These are phyloP conservation scores for Golubevia sp. DNA, from an alignment of 1,284 basidiomycete species.

Conservation along the genomic window DNA sequence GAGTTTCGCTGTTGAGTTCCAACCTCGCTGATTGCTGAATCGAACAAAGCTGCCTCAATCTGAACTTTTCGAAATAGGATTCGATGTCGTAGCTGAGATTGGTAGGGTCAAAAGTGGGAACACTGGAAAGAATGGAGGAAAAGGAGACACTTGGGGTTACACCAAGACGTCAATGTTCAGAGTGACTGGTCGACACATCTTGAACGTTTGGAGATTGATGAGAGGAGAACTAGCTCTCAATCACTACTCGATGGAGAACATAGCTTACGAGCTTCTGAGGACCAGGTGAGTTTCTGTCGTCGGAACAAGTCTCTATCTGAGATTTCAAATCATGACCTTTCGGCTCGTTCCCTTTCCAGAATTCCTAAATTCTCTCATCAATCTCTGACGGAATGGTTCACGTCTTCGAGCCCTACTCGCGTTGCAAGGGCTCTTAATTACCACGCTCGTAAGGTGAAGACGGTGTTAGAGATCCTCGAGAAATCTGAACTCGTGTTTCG, in stretches of 20 bases:
- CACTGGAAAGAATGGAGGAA: constrained; percentile 38
- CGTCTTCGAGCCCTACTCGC: constrained; percentile 29
- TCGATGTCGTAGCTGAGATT: constrained; percentile 61
- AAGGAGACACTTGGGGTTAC: constrained; percentile 69
- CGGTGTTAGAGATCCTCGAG: constrained; percentile 41
- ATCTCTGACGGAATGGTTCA: constrained; percentile 77
- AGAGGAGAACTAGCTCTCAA: constrained; percentile 79
- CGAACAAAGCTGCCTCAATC: neutral
- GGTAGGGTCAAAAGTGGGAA: constrained; percentile 52
- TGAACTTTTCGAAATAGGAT: constrained; percentile 25
- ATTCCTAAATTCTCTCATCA: constrained; percentile 75
- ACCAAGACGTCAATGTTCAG: constrained; percentile 81
- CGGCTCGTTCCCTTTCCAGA: constrained; percentile 62
- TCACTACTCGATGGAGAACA: constrained; percentile 87
- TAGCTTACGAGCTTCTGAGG: constrained; percentile 65
- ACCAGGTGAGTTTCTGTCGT: too few species aligned
- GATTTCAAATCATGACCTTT: too few species aligned
- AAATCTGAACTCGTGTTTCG: constrained; percentile 48
- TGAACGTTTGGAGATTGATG: constrained; percentile 92
- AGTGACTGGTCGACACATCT: constrained; percentile 82
- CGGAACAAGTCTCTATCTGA: too few species aligned
- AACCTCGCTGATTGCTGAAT: neutral
- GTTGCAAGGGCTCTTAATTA: constrained; percentile 29
- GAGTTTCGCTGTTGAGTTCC: too few species aligned
- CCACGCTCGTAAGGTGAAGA: constrained; percentile 31